phyloP scores from a whole-genome alignment of 768 basidiomycete genomes.

The Lentinula guzmanii region DNA sequence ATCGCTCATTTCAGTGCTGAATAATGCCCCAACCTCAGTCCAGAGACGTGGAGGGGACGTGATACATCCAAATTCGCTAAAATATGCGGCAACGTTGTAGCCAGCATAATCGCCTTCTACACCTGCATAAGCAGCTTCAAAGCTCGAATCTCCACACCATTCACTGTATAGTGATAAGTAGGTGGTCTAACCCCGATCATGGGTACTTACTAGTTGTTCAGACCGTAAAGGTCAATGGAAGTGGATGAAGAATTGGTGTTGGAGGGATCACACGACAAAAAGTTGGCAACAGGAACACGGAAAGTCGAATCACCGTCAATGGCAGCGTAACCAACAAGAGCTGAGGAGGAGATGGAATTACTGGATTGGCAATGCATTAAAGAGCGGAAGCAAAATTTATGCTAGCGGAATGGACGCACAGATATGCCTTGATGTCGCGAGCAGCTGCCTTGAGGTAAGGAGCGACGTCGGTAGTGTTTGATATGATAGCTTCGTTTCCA shows the following conservation, averaged over 20 bases:
- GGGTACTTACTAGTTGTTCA: conserved; percentile 75
- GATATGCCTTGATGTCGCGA: conserved; percentile 80
- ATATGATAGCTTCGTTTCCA: conserved; percentile 73
- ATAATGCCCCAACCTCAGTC: conserved; percentile 73
- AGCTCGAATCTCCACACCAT: conserved; percentile 73
- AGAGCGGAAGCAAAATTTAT: background rate
- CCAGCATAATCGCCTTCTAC: conserved; percentile 49
- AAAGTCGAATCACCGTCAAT: conserved; percentile 68
- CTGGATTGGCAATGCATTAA: conserved; percentile 27
- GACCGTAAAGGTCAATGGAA: conserved; percentile 79
- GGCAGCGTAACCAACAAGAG: conserved; percentile 80
- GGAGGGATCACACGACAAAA: conserved; percentile 69
- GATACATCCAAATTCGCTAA: conserved; percentile 84
- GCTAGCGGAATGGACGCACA: conserved; percentile 41
- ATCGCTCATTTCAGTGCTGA: conserved; percentile 63
- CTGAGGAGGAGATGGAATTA: conserved; percentile 54
- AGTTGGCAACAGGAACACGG: conserved; percentile 66
- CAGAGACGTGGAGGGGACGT: conserved; percentile 58
- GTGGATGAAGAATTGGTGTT: conserved; percentile 46
- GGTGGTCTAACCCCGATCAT: conserved; percentile 6
- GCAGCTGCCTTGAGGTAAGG: conserved; percentile 90
- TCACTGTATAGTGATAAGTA: conserved; percentile 38
- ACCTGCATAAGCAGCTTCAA: conserved; percentile 48
- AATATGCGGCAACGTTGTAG: conserved; percentile 81
- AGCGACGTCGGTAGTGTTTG: conserved; percentile 53